phyloP scores from a whole-genome alignment of 306 rosid species.

The Gillenia trifoliata region DNA sequence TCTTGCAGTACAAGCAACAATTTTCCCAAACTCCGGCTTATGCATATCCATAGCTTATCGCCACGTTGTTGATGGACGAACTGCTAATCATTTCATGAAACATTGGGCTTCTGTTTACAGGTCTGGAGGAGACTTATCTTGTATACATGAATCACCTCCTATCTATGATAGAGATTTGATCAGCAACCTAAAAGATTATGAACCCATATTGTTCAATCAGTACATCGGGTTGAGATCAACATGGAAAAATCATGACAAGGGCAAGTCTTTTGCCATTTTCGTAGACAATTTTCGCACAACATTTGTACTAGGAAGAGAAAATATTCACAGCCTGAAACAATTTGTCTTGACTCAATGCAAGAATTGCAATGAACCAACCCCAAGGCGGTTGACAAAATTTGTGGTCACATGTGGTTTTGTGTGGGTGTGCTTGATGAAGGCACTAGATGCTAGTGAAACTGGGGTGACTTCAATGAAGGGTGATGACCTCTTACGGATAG shows the following conservation, averaged over 20 bases:
- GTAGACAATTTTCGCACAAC: slow-evolving; percentile 12
- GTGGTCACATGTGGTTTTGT: slow-evolving; percentile 24
- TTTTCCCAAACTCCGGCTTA: slow-evolving; percentile 24
- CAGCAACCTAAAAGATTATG: slow-evolving; percentile 10
- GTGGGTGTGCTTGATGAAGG: slow-evolving; percentile 27
- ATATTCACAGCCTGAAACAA: background rate
- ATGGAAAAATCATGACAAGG: background rate
- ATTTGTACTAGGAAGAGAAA: slow-evolving; percentile 1
- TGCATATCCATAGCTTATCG: slow-evolving; percentile 14
- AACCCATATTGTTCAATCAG: background rate
- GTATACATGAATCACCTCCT: background rate
- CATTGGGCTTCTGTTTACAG: slow-evolving; percentile 27
- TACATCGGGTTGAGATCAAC: background rate
- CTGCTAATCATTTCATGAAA: slow-evolving; percentile 25
- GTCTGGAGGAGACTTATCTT: background rate
- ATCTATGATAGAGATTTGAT: slow-evolving; percentile 3
- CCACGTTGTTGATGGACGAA: slow-evolving; percentile 32
- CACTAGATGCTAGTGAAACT: background rate
- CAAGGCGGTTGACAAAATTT: slow-evolving; percentile 25
- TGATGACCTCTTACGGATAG: background rate
- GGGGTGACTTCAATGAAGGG: background rate
- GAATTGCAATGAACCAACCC: background rate
- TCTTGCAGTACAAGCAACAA: slow-evolving; percentile 25
- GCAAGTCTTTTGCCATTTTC: background rate
- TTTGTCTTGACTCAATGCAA: background rate